Percentiles rank a stretch among this genome's conserved stretches.
These are phyloP conservation scores for Geotrichum candidum DNA, from an alignment of 1,139 yeast species.

Conservation along the genomic window DNA sequence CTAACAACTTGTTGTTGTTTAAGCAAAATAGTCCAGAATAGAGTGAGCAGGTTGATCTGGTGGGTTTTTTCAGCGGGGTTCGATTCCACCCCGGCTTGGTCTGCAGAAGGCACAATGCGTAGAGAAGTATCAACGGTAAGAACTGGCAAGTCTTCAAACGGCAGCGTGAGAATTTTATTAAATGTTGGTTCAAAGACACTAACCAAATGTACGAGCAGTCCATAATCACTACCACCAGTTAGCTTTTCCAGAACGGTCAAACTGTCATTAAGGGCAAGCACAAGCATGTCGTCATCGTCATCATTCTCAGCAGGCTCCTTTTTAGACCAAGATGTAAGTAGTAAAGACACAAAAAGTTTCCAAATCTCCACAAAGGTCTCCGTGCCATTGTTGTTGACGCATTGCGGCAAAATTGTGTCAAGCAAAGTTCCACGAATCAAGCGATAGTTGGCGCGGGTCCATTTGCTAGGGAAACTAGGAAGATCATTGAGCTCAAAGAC, in stretches of 20 bases:
- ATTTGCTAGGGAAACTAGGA: background rate
- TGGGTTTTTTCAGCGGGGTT: background rate
- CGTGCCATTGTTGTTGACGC: background rate
- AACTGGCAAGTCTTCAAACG: background rate
- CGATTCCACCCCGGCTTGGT: background rate
- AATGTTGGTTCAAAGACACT: background rate
- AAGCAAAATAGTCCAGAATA: background rate
- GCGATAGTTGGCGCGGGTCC: constrained; percentile 2
- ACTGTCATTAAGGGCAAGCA: background rate
- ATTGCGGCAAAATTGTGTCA: background rate
- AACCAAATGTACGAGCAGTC: background rate
- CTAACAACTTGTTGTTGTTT: background rate
- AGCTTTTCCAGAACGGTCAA: constrained; percentile 4
- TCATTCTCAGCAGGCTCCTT: background rate
- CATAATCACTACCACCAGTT: background rate
- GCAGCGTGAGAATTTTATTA: background rate
- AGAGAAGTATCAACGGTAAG: background rate
- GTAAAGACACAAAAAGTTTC: background rate
- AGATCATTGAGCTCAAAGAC: background rate
- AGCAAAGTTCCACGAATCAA: constrained; percentile 1
- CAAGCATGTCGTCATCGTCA: background rate
- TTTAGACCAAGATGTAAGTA: background rate
- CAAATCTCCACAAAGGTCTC: background rate
- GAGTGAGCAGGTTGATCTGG: background rate
- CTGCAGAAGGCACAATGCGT: background rate